Evolutionary conservation across 805 yeast genomes (phyloP), one percentile per base, ranked within the genome.

Genomic region (Wickerhamiella parazyma): DNA sequence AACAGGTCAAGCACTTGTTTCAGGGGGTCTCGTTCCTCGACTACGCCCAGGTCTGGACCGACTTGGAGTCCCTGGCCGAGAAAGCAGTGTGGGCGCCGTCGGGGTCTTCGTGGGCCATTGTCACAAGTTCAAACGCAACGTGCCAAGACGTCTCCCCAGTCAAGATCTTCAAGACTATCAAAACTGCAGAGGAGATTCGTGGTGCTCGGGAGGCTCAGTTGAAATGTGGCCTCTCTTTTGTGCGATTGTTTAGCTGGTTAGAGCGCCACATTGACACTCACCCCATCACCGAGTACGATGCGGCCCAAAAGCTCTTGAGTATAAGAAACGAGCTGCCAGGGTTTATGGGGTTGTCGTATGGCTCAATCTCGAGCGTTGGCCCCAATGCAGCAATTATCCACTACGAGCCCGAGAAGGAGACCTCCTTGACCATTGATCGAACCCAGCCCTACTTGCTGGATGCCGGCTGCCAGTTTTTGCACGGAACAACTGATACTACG

Each of bases 401-500:
- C 58, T 82, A 81, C 57, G 64, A 75, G 35, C 91, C 93, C 35
- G 68, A 51, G 53, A 66, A 41, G 46, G 78, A 71, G 12, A 67
- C 72, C 16, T 71, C 73, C 42, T 65, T 80, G 1, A 60, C 71
- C 46, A 74, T 91, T 46, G 78, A 82, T 53, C 77, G 80, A 6
- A 61, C 71, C 17, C 72, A 78, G 47, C 72, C 86, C 1, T 86
- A 80, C 52, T 66, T 91, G 48, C 67, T 84, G 48, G 98, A 91
- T 60, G 76, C 94, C 2, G 98, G 98, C 3, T 83, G 91, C 0
- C 98, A 91, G 55, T 89, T 74, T 56, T 59, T 79, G 20, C 95
- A 87, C 55, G 98, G 98, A 9, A 91, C 98, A 0, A 91, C 98
- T 0, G 98, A 91, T 59, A 84, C 89, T 20, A 91, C 98, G 0